Percentiles rank a stretch among this genome's conserved stretches.
phyloP scores from a whole-genome alignment of 768 basidiomycete species.

The Kwoniella shandongensis region DNA sequence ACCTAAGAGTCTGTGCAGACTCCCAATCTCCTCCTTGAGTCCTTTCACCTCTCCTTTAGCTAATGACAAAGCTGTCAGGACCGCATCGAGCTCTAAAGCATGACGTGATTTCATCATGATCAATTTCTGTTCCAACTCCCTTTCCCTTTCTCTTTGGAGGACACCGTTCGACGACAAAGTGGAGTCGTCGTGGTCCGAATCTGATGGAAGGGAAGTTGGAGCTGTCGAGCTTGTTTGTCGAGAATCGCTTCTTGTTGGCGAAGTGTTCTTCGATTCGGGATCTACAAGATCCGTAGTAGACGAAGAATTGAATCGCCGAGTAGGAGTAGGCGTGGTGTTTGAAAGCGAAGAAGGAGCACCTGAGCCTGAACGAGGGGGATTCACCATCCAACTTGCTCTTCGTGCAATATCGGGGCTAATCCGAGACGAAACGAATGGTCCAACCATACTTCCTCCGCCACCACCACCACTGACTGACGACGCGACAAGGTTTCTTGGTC shows the following conservation, averaged over 20 bases:
- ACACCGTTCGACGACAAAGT: neutral
- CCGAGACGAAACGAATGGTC: slow-evolving; percentile 15
- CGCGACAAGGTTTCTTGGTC: no score
- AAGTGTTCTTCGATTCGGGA: neutral
- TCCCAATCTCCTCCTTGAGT: slow-evolving; percentile 16
- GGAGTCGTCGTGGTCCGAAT: slow-evolving; percentile 5
- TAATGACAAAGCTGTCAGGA: slow-evolving; percentile 16
- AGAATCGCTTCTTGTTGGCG: slow-evolving; percentile 11
- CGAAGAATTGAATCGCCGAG: no score
- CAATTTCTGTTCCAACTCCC: slow-evolving; percentile 12
- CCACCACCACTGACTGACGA: no score
- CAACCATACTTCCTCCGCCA: neutral
- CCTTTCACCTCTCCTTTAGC: slow-evolving; percentile 12
- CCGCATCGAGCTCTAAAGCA: slow-evolving; percentile 22
- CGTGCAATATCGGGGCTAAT: slow-evolving; percentile 27
- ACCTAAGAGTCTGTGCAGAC: slow-evolving; percentile 4
- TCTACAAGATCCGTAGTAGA: no score
- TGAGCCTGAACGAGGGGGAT: no score
- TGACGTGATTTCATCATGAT: slow-evolving; percentile 13
- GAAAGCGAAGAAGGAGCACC: no score
- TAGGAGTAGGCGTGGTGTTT: no score
- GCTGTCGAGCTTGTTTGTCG: slow-evolving; percentile 12
- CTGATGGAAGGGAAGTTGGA: slow-evolving; percentile 9
- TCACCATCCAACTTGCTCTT: slow-evolving; percentile 20
- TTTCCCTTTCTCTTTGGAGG: neutral